A percentile compares a stretch with the other conserved stretches of the same genome.
phyloP scores from a whole-genome alignment of 148 eudicot genomes.

The Nepenthes gracilis region DNA sequence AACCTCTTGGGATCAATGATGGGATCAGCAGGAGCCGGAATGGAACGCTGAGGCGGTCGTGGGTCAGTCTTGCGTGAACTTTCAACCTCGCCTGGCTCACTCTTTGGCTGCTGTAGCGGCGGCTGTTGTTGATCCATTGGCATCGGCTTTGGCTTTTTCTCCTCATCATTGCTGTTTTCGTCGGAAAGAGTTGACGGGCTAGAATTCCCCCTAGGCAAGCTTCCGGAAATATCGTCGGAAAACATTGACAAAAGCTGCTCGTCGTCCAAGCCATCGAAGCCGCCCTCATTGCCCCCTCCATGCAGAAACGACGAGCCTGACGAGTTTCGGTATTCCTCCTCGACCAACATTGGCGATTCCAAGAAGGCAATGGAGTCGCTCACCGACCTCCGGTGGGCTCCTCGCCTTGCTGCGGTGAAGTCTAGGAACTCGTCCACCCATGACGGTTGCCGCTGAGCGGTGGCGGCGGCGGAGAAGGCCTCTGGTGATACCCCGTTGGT shows the following conservation, averaged over 20 bases:
- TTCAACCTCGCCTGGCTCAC: constrained; percentile 63
- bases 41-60: background rate
- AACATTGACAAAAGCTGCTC: constrained; percentile 84
- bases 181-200: constrained; percentile 48
- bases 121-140: constrained; percentile 1
- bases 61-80: constrained; percentile 16
- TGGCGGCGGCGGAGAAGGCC: constrained; percentile 7
- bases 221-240: constrained; percentile 32
- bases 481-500: constrained; percentile 5
- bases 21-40: constrained; percentile 6
- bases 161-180: constrained; percentile 23
- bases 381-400: constrained; percentile 52
- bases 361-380: constrained; percentile 79
- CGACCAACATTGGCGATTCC: constrained; percentile 34
- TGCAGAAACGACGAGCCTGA: constrained; percentile 2
- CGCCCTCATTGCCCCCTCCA: constrained; percentile 13
- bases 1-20: constrained; percentile 73
- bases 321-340: constrained; percentile 18
- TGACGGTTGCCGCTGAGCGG: constrained; percentile 16
- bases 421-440: constrained; percentile 97
- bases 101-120: constrained; percentile 22
- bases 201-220: constrained; percentile 8
- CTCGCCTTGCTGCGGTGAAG: constrained; percentile 54
- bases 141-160: constrained; percentile 5
- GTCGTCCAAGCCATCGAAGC: constrained; percentile 62